Base-by-base conservation (phyloP, 2,329 filamentous ascomycete species). In the Talaromyces sp. region DNA sequence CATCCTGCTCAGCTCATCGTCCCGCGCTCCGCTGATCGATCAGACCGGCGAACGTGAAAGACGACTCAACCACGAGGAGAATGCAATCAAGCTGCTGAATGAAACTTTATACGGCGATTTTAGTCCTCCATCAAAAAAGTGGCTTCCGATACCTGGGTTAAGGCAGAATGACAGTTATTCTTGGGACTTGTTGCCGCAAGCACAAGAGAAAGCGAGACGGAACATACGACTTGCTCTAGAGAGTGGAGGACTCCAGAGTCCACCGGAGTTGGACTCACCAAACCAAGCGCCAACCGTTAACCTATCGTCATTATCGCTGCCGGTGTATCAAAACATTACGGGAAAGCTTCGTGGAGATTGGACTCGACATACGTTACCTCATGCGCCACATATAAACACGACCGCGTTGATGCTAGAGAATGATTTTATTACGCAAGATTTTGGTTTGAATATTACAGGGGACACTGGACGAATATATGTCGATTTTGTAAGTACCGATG, bases 371-470 rank as follows among this genome's bases (percentile, higher is more conserved):
- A 68, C 82, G 76, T 70, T 82, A 72, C 62, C 67, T 33, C 67
- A 83, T 78, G 74, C 81, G 73, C 74, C 83, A 73, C 74, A 86
- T 81, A 75, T 84, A 50, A 93, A 93, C 70, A 79, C 90, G 52
- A 89, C 86, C 37, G 83, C 83, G 13, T 87, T 90, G 67, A 84
- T 86, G 13, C 87, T 89, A 1, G 84, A 82, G 13, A 84, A 90
- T 67, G 85, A 87, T 50, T 96, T 93, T 82, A 83, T 86, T 25
- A 83, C 84, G 50, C 78, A 80, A 33, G 84, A 87, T 15, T 97
- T 91, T 85, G 86, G 86, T 31, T 86, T 91, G 68, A 97, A 97
- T 76, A 83, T 96, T 66, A 97, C 93, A 0, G 91, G 92, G 1
- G 73, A 77, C 1, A 83, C 86, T 58, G 92, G 92, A 15, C 87